phyloP scores from a whole-genome alignment of 805 yeast species.

The Cyberlindnera meyerae region DNA sequence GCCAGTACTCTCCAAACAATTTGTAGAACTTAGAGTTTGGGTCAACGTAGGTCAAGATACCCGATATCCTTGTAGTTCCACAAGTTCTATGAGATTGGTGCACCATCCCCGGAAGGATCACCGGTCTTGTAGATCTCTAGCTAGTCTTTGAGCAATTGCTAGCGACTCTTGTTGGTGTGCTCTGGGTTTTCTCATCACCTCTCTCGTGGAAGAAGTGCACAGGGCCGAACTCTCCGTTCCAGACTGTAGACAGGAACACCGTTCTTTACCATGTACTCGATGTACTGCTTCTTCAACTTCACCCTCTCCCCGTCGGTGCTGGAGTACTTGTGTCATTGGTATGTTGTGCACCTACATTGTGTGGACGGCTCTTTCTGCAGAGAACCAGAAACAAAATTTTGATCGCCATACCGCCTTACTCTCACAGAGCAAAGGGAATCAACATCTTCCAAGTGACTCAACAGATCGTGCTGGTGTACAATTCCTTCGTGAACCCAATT shows the following conservation, averaged over 20 bases:
- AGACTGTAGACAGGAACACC: constrained; percentile 48
- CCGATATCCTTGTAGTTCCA: constrained; percentile 53
- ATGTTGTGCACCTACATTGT: too few species aligned
- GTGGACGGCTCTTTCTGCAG: too few species aligned
- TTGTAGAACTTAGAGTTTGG: constrained; percentile 40
- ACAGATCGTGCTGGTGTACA: too few species aligned
- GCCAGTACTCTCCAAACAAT: constrained; percentile 38
- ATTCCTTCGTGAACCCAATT: too few species aligned
- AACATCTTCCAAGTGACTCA: too few species aligned
- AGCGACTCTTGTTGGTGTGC: constrained; percentile 35
- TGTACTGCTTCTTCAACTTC: constrained; percentile 35
- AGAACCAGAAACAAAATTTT: too few species aligned
- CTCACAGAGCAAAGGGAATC: too few species aligned
- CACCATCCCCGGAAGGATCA: constrained; percentile 43
- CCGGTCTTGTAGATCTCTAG: constrained; percentile 39
- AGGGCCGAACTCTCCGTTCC: constrained; percentile 54
- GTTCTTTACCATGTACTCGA: constrained; percentile 36
- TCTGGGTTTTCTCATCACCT: constrained; percentile 36
- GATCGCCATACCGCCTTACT: too few species aligned
- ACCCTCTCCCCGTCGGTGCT: constrained; percentile 33
- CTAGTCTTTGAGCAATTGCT: constrained; percentile 41
- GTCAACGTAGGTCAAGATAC: constrained; percentile 41
- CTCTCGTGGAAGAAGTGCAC: constrained; percentile 40
- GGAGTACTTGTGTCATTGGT: too few species aligned
- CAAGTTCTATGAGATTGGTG: constrained; percentile 46